Evolutionary conservation across 106 monocot species (phyloP).

Genomic region (Posidonia australis): DNA sequence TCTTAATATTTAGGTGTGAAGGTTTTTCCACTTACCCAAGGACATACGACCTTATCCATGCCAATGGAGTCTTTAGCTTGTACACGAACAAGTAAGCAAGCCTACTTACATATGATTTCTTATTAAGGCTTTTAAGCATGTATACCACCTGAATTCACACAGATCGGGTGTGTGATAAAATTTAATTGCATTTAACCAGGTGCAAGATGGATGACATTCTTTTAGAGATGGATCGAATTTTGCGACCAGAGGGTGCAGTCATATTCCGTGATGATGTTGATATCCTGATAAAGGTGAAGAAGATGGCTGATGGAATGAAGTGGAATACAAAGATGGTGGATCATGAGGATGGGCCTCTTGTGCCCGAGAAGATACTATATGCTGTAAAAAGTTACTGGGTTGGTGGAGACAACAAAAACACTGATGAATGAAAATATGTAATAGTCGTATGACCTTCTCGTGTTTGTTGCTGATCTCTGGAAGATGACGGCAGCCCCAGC

Average conservation of each 20-base stretch:
- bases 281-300: slow-evolving; percentile 16
- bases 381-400: slow-evolving; percentile 23
- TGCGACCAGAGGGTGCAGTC: slow-evolving; percentile 23
- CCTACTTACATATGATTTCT: not conserved
- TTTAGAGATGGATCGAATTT: slow-evolving; percentile 25
- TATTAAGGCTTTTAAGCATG: not conserved
- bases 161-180: not conserved
- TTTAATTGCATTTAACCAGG: slow-evolving; percentile 1
- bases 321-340: slow-evolving; percentile 18
- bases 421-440: slow-evolving; percentile 6
- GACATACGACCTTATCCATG: slow-evolving; percentile 26
- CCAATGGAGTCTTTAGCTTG: slow-evolving; percentile 14
- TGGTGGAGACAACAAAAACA: not conserved
- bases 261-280: slow-evolving; percentile 22
- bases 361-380: slow-evolving; percentile 16
- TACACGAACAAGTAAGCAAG: slow-evolving; percentile 15
- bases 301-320: slow-evolving; percentile 15
- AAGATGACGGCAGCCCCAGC: not conserved
- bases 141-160: not conserved
- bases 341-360: slow-evolving; percentile 20
- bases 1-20: slow-evolving; percentile 14
- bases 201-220: slow-evolving; percentile 20
- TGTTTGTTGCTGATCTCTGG: not conserved
- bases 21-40: slow-evolving; percentile 26
- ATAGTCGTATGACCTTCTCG: not conserved